Conservation (phyloP, 2,329 filamentous ascomycete genomes). For the Talaromyces piceae region DNA sequence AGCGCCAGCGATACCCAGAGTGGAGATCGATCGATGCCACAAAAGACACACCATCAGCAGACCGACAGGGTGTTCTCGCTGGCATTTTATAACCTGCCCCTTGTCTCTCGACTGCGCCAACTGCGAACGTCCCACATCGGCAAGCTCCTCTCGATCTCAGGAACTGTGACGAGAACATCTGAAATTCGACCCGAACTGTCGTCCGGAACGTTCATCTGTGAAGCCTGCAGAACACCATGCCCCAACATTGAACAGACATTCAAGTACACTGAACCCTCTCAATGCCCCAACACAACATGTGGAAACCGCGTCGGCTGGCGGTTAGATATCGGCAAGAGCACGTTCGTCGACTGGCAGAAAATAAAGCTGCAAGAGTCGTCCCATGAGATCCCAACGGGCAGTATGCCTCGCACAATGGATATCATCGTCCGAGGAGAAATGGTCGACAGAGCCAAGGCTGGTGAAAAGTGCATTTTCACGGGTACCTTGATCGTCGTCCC, state of each 20-base stretch:
- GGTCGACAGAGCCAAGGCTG: slow-evolving; percentile 92
- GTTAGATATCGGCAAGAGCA: slow-evolving; percentile 92
- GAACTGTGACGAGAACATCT: slow-evolving; percentile 91
- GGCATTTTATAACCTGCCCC: slow-evolving; percentile 85
- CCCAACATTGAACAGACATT: slow-evolving; percentile 96
- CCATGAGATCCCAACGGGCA: slow-evolving; percentile 94
- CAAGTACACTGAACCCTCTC: slow-evolving; percentile 90
- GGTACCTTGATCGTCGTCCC: slow-evolving; percentile 94
- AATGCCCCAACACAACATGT: slow-evolving; percentile 84
- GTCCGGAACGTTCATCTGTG: slow-evolving; percentile 84
- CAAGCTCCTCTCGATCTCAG: slow-evolving; percentile 88
- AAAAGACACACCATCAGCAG: slow-evolving; percentile 82
- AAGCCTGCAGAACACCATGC: slow-evolving; percentile 74
- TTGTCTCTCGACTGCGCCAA: slow-evolving; percentile 78
- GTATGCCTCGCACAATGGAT: slow-evolving; percentile 97
- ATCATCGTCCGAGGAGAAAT: slow-evolving; percentile 95
- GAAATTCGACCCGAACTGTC: slow-evolving; percentile 93
- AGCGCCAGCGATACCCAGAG: slow-evolving; percentile 56
- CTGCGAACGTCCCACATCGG: slow-evolving; percentile 86
- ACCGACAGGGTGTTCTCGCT: slow-evolving; percentile 93
- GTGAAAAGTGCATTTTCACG: slow-evolving; percentile 97
- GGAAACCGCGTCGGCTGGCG: slow-evolving; percentile 90
- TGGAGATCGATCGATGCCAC: slow-evolving; percentile 45
- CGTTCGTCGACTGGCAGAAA: slow-evolving; percentile 99
- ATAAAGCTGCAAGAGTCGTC: slow-evolving; percentile 97